Conservation (phyloP, 2,329 filamentous ascomycete genomes). For the Trichoderma sp. region DNA sequence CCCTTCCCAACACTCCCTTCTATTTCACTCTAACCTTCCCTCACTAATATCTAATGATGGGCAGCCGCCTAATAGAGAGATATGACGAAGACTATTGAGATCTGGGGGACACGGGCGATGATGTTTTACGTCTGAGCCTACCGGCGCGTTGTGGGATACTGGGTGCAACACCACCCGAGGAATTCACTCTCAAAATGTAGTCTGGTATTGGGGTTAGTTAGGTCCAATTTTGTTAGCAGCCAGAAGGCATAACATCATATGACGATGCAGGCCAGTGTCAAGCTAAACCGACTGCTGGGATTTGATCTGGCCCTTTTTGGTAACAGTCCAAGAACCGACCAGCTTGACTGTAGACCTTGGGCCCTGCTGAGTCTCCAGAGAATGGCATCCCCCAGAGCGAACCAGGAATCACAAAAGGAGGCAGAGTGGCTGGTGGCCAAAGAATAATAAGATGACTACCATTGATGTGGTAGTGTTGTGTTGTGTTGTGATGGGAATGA, state of each 20-base stretch:
- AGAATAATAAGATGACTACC: conserved; percentile 24
- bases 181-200: not conserved
- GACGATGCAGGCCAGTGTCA: conserved; percentile 3
- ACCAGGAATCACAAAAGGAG: conserved; percentile 14
- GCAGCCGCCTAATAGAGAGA: too few species aligned
- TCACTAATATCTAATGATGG: not conserved
- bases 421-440: conserved; percentile 25
- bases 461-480: not conserved
- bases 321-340: conserved; percentile 2
- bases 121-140: not conserved
- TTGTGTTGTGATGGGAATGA: not conserved
- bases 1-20: not conserved
- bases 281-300: not conserved
- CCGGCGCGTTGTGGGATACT: not conserved
- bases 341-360: not conserved
- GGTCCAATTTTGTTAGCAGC: not conserved
- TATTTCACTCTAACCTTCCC: not conserved
- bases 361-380: conserved; percentile 25
- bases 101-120: not conserved
- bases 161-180: not conserved
- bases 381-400: conserved; percentile 26
- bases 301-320: conserved; percentile 4
- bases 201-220: not conserved
- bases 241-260: not conserved
- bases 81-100: not conserved